phyloP scores from a whole-genome alignment of 2,329 filamentous ascomycete species.

The Gaeumannomyces sp. region DNA sequence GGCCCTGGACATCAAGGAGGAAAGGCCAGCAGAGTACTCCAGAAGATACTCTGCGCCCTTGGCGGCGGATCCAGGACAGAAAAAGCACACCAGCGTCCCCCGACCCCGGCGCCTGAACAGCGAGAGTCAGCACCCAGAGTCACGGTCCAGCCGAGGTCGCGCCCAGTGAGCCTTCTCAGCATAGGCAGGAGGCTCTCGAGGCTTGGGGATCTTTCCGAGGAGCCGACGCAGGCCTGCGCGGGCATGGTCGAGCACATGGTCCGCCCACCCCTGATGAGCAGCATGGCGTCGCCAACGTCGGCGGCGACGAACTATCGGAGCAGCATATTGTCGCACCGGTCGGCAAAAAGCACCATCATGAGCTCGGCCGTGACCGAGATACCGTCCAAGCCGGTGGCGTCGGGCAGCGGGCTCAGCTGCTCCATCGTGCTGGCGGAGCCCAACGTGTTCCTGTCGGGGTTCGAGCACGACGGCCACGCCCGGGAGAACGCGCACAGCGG shows the following conservation, averaged over 20 bases:
- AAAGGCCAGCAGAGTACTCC: constrained; percentile 16
- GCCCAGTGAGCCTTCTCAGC: constrained; percentile 16
- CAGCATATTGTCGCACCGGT: constrained; percentile 45
- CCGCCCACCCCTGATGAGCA: constrained; percentile 20
- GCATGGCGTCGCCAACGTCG: constrained; percentile 18
- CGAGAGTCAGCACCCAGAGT: neutral
- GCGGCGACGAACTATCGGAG: constrained; percentile 30
- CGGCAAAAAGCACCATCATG: constrained; percentile 40
- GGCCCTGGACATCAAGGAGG: constrained; percentile 15
- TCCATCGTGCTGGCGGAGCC: constrained; percentile 72
- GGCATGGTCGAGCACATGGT: constrained; percentile 24
- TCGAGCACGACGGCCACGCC: constrained; percentile 61
- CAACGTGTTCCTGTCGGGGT: constrained; percentile 73
- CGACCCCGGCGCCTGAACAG: neutral
- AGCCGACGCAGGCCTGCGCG: constrained; percentile 13
- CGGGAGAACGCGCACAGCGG: constrained; percentile 49
- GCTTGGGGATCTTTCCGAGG: constrained; percentile 13
- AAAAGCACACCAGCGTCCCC: neutral
- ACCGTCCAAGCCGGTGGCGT: constrained; percentile 65
- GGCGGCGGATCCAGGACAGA: neutral
- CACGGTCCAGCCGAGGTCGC: constrained; percentile 12
- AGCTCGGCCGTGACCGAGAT: constrained; percentile 48
- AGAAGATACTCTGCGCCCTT: constrained; percentile 25
- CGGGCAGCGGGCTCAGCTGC: constrained; percentile 68
- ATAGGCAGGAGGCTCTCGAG: constrained; percentile 21